Evolutionary conservation across 148 eudicot genomes (phyloP).

Genomic region (Silene uniflora): DNA sequence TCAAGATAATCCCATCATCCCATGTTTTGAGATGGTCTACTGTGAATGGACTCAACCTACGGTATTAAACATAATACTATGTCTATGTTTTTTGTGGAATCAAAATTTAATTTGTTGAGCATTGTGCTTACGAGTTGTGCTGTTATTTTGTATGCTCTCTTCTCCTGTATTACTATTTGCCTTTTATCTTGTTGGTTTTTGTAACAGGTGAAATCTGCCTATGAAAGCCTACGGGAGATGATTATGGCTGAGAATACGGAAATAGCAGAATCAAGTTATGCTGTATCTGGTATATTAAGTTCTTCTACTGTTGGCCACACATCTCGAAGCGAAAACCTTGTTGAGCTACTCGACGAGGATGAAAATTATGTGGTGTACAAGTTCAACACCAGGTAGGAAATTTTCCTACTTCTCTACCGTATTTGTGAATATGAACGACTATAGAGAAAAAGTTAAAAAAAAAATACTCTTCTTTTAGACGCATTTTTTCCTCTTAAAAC

Average conservation of each 20-base stretch:
- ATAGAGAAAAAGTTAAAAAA: background rate
- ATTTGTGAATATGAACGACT: background rate
- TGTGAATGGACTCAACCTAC: no score
- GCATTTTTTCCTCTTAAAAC: no score
- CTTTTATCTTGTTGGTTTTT: background rate
- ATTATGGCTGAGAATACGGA: constrained; percentile 48
- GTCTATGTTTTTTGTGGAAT: background rate
- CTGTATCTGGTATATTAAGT: constrained; percentile 60
- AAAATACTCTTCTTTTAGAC: background rate
- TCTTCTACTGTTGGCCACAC: constrained; percentile 57
- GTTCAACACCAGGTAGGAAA: constrained; percentile 51
- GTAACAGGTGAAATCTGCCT: constrained; percentile 46
- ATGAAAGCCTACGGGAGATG: constrained; percentile 56
- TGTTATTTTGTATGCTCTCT: background rate
- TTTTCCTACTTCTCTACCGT: background rate
- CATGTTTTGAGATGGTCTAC: no score
- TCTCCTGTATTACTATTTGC: background rate
- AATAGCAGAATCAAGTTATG: constrained; percentile 48
- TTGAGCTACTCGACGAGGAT: constrained; percentile 56
- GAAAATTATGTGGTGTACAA: constrained; percentile 48
- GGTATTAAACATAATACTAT: background rate
- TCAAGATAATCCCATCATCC: no score
- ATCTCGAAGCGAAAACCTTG: constrained; percentile 66
- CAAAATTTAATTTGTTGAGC: background rate
- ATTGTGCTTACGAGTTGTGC: background rate